Base-by-base conservation (phyloP, 83 land plant species). In the Isoetes engelmannii region DNA sequence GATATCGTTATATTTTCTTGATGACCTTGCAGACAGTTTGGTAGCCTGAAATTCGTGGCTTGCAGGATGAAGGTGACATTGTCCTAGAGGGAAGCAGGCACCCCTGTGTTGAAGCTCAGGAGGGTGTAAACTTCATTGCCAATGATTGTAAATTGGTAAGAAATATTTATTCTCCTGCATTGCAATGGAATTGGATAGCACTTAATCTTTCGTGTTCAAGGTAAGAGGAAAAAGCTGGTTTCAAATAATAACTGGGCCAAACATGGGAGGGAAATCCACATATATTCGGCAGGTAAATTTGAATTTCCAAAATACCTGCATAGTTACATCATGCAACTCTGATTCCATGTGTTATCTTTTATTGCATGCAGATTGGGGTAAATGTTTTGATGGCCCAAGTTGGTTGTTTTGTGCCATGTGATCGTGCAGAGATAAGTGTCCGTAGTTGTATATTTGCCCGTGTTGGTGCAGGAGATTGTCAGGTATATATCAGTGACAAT, bases 391-490 rank as follows among this genome's bases (percentile, higher is more conserved):
- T 94, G 98, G 98, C 98, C 61, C 98, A 94, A 80, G 85, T 94
- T 56, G 98, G 98, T 7, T 94, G 84, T 65, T 94, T 90, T 83
- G 92, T 94, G 79, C 98, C 98, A 28, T 94, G 98, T 79, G 92
- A 90, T 77, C 84, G 63, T 50, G 98, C 98, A 43, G 79, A 74
- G 58, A 85, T 94, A 59, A 90, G 96, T 68, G 75, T 90, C 13
- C 89, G 98, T 61, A 92, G 89, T 74, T 90, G 90, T 72, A 90
- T 94, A 65, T 94, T 94, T 84, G 92, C 98, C 72, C 98, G 98
- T 72, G 98, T 94, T 61, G 98, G 98, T 61, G 98, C 98, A 70
- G 96, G 98, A 68, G 98, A 94, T 77, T 94, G 98, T 71, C 98
- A 94, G 76, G 98, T 94, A 50, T 77, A 80, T 75, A 63, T 47